Evolutionary conservation across 495 filamentous ascomycete species (phyloP), one percentile per base, ranked within the genome.

Genomic region (Neurospora sp.): DNA sequence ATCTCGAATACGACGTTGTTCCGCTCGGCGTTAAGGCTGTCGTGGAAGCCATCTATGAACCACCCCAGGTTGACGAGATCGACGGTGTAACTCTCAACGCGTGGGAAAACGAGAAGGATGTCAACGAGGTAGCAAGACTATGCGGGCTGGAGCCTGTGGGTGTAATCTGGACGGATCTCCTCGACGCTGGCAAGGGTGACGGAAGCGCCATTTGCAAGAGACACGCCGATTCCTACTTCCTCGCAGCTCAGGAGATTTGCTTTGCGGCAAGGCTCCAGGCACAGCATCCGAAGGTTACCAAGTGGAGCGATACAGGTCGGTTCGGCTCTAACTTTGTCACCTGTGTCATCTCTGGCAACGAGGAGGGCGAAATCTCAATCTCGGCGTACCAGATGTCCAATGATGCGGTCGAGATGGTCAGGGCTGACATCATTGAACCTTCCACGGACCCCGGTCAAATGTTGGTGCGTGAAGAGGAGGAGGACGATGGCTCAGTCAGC

Each of bases 311-410:
- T 74, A 95, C 92, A 16, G 96, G 96, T 40, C 87, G 89, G 48
- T 99, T 98, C 79, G 96, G 96, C 31, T 98, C 94, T 22, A 94
- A 96, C 77, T 98, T 98, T 79, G 95, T 99, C 48, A 98, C 96
- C 3, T 98, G 96, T 78, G 90, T 98, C 31, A 86, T 99, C 42
- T 93, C 92, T 27, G 96, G 96, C 27, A 94, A 99, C 74, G 93
- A 97, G 73, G 83, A 94, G 59, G 94, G 94, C 70, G 89, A 92
- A 44, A 98, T 99, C 73, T 84, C 89, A 31, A 92, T 99, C 69
- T 93, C 94, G 71, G 89, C 94, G 0, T 99, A 97, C 76, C 96
- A 99, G 83, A 94, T 93, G 53, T 96, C 94, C 1, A 96, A 98
- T 72, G 90, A 95, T 20, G 94, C 94, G 0, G 93, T 97, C 40